Base-by-base conservation (phyloP, 371 early-diverging fungal species). In the Mortierella sp. region DNA sequence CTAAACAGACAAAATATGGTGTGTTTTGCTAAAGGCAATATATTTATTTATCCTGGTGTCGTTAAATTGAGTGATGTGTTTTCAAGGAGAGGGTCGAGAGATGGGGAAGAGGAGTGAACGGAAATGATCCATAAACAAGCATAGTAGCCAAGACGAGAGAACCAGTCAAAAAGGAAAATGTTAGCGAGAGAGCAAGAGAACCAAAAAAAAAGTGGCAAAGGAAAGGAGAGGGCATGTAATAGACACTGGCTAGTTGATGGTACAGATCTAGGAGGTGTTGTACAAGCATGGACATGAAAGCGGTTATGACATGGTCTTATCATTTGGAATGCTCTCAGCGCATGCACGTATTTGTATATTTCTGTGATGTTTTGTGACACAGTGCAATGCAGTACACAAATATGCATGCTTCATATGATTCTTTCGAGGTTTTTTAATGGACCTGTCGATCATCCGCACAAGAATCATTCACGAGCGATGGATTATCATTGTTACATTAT, bases 251-350 rank as follows among this genome's bases (percentile, higher is more conserved):
- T 13, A 43, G 40, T 13, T 37, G 40, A 37, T 37, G 40, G 40
- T 47, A 6, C 51, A 51, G 51, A 51, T 51, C 51, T 51, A 51
- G 51, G 51, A 51, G 51, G 15, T 19, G 47, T 22, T 51, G 5
- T 23, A 23, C 26, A 51, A 51, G 51, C 22, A 51, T 23, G 51
- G 51, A 15, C 45, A 13, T 45, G 26, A 51, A 51, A 23, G 51
- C 26, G 51, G 51, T 51, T 51, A 26, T n/a, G 51, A 51, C 45
- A 45, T 45, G 15, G 45, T 45, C 9, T 45, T 51, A 3, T 51
- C 51, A 51, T 51, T 23, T 26, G 51, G 45, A 45, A 45, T 45
- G 45, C 45, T 45, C 45, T 45, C 15, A 3, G 3, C n/a, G 15
- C 2, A 17, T 45, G 45, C 45, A 45, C 13, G 40, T 40, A n/a